Evolutionary conservation across 2,329 filamentous ascomycete genomes (phyloP), one percentile per base, ranked within the genome.

Genomic region (Ascochyta fabae): DNA sequence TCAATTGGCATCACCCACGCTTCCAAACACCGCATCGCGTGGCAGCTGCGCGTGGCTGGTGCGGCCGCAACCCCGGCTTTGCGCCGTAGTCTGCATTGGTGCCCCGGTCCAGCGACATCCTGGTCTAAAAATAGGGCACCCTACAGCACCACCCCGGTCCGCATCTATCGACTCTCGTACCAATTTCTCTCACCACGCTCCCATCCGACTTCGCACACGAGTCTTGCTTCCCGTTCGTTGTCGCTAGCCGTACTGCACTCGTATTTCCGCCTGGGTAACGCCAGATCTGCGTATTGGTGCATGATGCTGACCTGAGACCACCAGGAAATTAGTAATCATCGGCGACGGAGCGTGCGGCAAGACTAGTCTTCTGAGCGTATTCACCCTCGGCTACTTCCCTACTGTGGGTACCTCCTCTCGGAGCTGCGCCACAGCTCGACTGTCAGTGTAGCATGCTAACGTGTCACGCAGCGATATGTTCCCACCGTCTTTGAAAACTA

Each of bases 401-500:
- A 96, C 92, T 72, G 94, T 97, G 83, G 81, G 92, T 86, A 48
- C 48, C 40, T 40, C 46, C 4, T 29, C 23, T 46, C 33, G 39
- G 19, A 33, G 49, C 56, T 61, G 47, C 52, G 61, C 58, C 53
- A 49, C 53, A 56, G 44, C 62, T 59, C 50, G 35, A 50, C 58
- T 45, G 42, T 26, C 57, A 51, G 58, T 26, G 58, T 60, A 54
- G 47, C 60, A 64, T 69, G 46, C 67, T 71, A 64, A 74, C 59
- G 42, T 45, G 22, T 19, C 39, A 24, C 62, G 36, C 48, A 75
- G 73, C 73, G 73, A 58, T 75, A 75, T 56, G 73, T 76, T 33
- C 95, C 95, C 1, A 99, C 95, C 42, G 95, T 99, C 34, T 99
- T 99, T 78, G 95, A 99, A 75, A 99, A 99, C 80, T 99, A 99